These are phyloP conservation scores for Lophiostoma macrostomum DNA, from an alignment of 495 filamentous ascomycete genomes.

Conservation along the genomic window DNA sequence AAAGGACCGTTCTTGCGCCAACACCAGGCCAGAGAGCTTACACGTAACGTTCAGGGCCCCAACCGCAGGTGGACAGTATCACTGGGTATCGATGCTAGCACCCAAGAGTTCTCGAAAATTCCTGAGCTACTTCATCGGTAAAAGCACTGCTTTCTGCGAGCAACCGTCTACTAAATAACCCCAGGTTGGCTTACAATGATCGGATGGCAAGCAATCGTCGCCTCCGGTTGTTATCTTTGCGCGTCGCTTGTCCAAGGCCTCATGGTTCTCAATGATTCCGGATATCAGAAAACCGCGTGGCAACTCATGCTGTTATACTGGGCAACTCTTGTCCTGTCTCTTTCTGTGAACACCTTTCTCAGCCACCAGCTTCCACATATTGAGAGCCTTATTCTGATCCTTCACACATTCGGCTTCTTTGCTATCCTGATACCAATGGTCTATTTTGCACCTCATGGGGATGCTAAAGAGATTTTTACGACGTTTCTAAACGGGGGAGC, in stretches of 20 bases:
- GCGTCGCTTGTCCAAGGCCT: slow-evolving; percentile 8
- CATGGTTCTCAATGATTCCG: slow-evolving; percentile 5
- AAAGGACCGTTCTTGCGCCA: background rate
- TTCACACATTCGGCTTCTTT: slow-evolving; percentile 41
- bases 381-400: slow-evolving; percentile 27
- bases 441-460: slow-evolving; percentile 17
- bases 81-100: slow-evolving; percentile 46
- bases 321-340: slow-evolving; percentile 16
- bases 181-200: slow-evolving; percentile 33
- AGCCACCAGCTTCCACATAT: slow-evolving; percentile 27
- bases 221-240: slow-evolving; percentile 11
- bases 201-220: slow-evolving; percentile 13
- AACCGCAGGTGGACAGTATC: slow-evolving; percentile 40
- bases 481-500: slow-evolving; percentile 10
- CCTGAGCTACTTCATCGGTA: slow-evolving; percentile 40
- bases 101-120: slow-evolving; percentile 39
- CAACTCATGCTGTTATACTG: slow-evolving; percentile 25
- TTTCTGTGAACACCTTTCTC: slow-evolving; percentile 30
- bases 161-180: slow-evolving; percentile 20
- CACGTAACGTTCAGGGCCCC: slow-evolving; percentile 6
- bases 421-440: slow-evolving; percentile 40
- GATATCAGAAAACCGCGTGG: slow-evolving; percentile 8
- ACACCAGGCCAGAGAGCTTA: slow-evolving; percentile 10
- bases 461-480: slow-evolving; percentile 9
- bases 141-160: background rate